Percentiles rank a stretch among this genome's conserved stretches.
These are phyloP conservation scores for Citrus hindsii DNA, from an alignment of 345 rosid species.

Conservation along the genomic window DNA sequence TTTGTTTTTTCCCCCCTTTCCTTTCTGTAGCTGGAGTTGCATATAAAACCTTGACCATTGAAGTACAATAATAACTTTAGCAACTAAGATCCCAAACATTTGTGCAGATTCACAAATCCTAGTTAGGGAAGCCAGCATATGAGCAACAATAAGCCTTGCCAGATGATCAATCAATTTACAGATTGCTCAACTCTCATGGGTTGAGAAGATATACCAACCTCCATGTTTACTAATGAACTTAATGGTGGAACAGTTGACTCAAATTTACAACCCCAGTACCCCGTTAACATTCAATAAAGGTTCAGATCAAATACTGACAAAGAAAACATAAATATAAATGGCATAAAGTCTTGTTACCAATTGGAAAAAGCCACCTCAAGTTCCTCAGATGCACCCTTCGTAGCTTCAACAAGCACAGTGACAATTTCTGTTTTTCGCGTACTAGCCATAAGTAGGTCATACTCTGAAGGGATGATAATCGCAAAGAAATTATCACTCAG, in stretches of 20 bases:
- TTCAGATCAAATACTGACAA: neutral
- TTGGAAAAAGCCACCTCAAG: slow-evolving; percentile 82
- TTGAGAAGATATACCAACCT: neutral
- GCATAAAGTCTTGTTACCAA: slow-evolving; percentile 38
- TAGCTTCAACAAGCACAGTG: slow-evolving; percentile 73
- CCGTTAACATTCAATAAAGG: neutral
- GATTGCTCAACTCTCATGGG: neutral
- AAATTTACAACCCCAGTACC: neutral
- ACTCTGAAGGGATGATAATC: slow-evolving; percentile 80
- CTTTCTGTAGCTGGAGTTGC: neutral
- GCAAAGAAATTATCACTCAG: slow-evolving; percentile 86
- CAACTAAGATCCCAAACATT: neutral
- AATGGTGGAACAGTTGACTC: neutral
- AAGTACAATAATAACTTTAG: neutral
- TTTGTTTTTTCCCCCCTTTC: neutral
- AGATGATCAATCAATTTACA: neutral
- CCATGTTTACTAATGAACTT: neutral
- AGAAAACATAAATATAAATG: neutral
- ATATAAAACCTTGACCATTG: neutral
- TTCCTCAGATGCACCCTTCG: slow-evolving; percentile 71
- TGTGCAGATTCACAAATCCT: neutral
- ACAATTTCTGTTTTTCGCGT: slow-evolving; percentile 90
- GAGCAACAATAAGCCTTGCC: neutral
- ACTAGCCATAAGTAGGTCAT: slow-evolving; percentile 91
- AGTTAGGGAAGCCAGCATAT: neutral